phyloP scores from a whole-genome alignment of 2,329 filamentous ascomycete genomes.

The Incumbomyces lentus region DNA sequence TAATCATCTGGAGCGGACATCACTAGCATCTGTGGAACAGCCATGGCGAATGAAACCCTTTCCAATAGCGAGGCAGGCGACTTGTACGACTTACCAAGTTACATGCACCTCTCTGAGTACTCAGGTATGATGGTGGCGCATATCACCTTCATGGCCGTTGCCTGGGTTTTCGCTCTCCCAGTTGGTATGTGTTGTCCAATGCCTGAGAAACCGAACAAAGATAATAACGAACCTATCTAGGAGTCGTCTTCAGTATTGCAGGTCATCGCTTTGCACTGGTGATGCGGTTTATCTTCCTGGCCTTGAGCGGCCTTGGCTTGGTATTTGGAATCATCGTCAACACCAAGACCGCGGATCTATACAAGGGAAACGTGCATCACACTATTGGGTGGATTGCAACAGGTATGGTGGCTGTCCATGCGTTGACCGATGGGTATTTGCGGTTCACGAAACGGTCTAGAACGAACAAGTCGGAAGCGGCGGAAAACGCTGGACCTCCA shows the following conservation, averaged over 20 bases:
- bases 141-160: constrained; percentile 57
- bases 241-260: constrained; percentile 75
- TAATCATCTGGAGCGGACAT: too few species aligned
- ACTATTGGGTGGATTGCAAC: constrained; percentile 78
- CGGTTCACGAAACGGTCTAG: constrained; percentile 44
- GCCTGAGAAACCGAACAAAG: not conserved
- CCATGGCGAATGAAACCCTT: too few species aligned
- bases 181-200: constrained; percentile 45
- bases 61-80: constrained; percentile 8
- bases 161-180: constrained; percentile 65
- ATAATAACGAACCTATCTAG: constrained; percentile 35
- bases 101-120: constrained; percentile 29
- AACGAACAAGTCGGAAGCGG: constrained; percentile 24
- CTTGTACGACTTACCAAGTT: constrained; percentile 27
- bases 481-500: constrained; percentile 49
- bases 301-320: constrained; percentile 53
- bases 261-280: constrained; percentile 63
- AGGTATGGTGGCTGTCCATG: constrained; percentile 60
- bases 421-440: constrained; percentile 56
- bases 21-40: too few species aligned
- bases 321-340: constrained; percentile 64
- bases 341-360: constrained; percentile 70
- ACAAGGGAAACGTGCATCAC: constrained; percentile 78
- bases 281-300: constrained; percentile 58
- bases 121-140: constrained; percentile 52